phyloP scores from a whole-genome alignment of 768 basidiomycete species.

The Pisolithus microcarpus region DNA sequence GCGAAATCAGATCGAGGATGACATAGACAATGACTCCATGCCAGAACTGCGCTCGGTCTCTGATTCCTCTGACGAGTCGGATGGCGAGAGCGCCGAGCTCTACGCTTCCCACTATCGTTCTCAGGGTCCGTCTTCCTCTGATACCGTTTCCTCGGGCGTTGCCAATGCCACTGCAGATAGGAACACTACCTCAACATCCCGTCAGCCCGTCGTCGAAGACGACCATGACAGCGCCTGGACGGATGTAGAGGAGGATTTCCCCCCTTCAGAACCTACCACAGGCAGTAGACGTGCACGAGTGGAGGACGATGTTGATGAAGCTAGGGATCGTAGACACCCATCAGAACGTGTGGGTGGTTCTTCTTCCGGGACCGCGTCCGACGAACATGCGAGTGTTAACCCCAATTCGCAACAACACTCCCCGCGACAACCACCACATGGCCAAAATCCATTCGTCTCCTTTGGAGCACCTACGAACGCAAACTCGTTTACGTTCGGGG shows the following conservation, averaged over 20 bases:
- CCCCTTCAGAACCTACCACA: conserved; percentile 24
- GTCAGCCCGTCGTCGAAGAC: conserved; percentile 18
- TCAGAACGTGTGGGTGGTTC: conserved; percentile 44
- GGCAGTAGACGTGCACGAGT: conserved; percentile 47
- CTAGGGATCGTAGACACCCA: conserved; percentile 57
- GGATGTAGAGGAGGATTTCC: conserved; percentile 26
- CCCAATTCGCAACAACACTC: neutral
- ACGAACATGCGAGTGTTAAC: neutral
- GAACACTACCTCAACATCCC: conserved; percentile 19
- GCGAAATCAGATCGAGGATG: conserved; percentile 19
- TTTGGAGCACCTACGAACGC: conserved; percentile 7
- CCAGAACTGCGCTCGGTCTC: conserved; percentile 35
- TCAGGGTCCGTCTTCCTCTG: neutral
- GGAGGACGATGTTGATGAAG: conserved; percentile 56
- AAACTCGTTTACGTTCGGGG: conserved; percentile 19
- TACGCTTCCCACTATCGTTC: neutral
- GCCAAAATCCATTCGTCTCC: conserved; percentile 1
- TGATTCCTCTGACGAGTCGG: conserved; percentile 32
- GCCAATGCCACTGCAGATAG: conserved; percentile 14
- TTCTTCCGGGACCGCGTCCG: conserved; percentile 8
- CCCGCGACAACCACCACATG: neutral
- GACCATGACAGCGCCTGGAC: conserved; percentile 24
- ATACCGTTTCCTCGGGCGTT: too few relatives aligned
- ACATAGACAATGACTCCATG: conserved; percentile 29
- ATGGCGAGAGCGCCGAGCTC: conserved; percentile 16